Percentiles rank a stretch among this genome's conserved stretches.
Evolutionary conservation across 768 basidiomycete genomes (phyloP).

Genomic region (Filobasidium floriforme): DNA sequence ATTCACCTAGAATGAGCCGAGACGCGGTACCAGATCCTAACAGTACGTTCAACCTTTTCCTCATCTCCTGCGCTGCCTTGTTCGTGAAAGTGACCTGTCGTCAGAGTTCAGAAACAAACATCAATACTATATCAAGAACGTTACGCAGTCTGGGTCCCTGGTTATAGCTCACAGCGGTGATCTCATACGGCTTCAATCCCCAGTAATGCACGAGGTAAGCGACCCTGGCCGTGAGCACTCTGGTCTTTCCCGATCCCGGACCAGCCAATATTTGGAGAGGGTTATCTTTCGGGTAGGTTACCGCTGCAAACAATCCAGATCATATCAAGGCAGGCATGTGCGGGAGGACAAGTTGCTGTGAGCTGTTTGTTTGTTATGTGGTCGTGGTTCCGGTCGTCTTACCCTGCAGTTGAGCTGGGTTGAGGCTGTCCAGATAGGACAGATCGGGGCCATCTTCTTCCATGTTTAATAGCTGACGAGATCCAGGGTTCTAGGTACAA

Average conservation of each 20-base stretch:
- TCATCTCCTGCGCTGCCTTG: constrained; percentile 84
- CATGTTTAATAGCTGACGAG: neutral
- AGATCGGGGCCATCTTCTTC: neutral
- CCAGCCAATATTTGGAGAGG: constrained; percentile 77
- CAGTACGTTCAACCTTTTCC: constrained; percentile 58
- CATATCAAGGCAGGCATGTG: too few relatives aligned
- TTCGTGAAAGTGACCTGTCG: constrained; percentile 68
- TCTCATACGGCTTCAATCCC: constrained; percentile 35
- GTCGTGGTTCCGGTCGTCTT: neutral
- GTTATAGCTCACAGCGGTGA: constrained; percentile 29
- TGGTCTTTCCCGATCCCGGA: constrained; percentile 55
- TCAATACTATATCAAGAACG: neutral
- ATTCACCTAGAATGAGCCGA: constrained; percentile 50
- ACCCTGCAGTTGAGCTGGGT: constrained; percentile 36
- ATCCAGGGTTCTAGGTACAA: neutral
- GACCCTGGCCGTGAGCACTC: constrained; percentile 46
- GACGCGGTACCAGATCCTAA: constrained; percentile 58
- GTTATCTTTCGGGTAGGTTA: constrained; percentile 55
- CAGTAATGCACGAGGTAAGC: constrained; percentile 43
- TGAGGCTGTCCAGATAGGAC: constrained; percentile 29
- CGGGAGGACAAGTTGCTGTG: neutral
- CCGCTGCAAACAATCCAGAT: constrained; percentile 50
- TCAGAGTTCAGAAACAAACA: constrained; percentile 3
- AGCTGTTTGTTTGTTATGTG: constrained; percentile 1
- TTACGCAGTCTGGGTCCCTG: neutral